Base-by-base conservation (phyloP, 305 asterid genomes). In the Fraxinus ornus region DNA sequence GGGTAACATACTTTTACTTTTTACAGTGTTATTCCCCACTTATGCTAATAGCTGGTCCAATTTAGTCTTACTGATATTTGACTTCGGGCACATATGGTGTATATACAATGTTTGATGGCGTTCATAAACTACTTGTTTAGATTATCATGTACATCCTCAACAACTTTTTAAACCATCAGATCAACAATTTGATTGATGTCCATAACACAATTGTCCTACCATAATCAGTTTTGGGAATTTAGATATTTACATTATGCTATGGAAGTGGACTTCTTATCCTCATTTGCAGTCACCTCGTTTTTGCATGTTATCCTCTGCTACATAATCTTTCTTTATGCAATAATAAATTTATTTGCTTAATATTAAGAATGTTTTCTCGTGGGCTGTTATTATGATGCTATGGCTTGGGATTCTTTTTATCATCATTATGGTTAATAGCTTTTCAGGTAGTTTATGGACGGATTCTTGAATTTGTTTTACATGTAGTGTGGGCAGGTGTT, bases 1-100 rank as follows among this genome's bases (percentile, higher is more conserved):
- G 99, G 92, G 99, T 94, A 93, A 82, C 75, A 75, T 28, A 78
- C 32, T 79, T 79, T 79, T 74, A 28, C 85, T 55, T 77, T 70
- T 21, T 44, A 74, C 37, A 32, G 60, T 24, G 35, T 21, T 30
- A 39, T 33, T 81, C n/a, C 30, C 35, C 19, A 55, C 49, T 28
- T 21, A 19, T 73, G 74, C 32, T 12, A 13, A 36, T 33, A 22
- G 13, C 39, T 13, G 12, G n/a, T 64, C 35, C 73, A 64, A 64
- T 64, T 26, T 26, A 71, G 26, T 39, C 37, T 66, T 78, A 9
- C 39, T 30, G 10, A 70, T 77, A 62, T 36, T 82, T 83, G 10
- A 79, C 68, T 83, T 86, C 17, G 37, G 80, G 35, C 68, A 52
- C 52, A 21, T 28, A 70, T 24, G 33, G 64, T 75, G 66, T 35